A percentile compares a stretch with the other conserved stretches of the same genome.
phyloP scores from a whole-genome alignment of 257 asterid species.

The Plectranthus barbatus region DNA sequence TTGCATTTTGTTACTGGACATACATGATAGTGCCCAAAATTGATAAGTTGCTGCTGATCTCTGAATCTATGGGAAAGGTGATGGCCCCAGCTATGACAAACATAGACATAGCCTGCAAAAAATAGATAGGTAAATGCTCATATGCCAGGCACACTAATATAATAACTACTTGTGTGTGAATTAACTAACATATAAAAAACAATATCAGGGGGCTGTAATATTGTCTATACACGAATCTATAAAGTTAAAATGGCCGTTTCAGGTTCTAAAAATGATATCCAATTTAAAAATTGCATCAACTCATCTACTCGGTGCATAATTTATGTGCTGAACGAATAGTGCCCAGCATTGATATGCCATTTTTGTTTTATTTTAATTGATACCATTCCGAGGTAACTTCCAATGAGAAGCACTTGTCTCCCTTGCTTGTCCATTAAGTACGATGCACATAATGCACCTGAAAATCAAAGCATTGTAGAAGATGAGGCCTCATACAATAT shows the following conservation, averaged over 20 bases:
- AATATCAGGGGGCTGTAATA: too few relatives aligned
- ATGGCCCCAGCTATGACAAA: slow-evolving; percentile 42
- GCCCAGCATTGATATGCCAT: neutral
- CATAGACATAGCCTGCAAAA: slow-evolving; percentile 70
- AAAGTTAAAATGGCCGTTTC: neutral
- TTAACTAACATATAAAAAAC: too few relatives aligned
- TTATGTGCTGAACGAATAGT: neutral
- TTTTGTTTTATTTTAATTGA: neutral
- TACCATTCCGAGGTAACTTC: slow-evolving; percentile 90
- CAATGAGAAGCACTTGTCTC: slow-evolving; percentile 62
- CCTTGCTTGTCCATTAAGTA: slow-evolving; percentile 83
- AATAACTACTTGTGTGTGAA: neutral
- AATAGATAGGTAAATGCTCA: neutral
- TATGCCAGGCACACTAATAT: neutral
- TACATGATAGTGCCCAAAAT: slow-evolving; percentile 69
- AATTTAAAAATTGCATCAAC: neutral
- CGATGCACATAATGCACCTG: slow-evolving; percentile 71
- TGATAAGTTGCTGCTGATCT: slow-evolving; percentile 46
- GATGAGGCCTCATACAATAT: neutral
- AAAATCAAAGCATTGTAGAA: slow-evolving; percentile 13
- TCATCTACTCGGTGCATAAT: neutral
- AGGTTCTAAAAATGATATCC: neutral
- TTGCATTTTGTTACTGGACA: neutral
- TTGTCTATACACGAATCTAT: too few relatives aligned
- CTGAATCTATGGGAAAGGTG: slow-evolving; percentile 47